Evolutionary conservation across 345 rosid genomes (phyloP).

Genomic region (Acer campestre): DNA sequence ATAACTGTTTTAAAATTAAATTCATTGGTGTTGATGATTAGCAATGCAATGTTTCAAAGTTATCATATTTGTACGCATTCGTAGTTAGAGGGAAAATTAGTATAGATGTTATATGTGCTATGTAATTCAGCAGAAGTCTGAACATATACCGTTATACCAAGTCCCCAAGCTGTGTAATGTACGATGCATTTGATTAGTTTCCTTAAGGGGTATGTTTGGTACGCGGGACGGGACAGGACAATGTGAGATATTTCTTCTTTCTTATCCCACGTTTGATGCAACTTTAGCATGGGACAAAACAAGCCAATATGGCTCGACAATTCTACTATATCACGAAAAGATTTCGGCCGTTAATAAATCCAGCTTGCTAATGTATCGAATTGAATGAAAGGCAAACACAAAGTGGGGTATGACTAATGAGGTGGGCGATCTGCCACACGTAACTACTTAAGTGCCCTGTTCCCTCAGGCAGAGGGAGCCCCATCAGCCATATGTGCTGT

Average conservation of each 20-base stretch:
- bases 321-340: background rate
- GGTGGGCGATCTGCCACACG: background rate
- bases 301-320: background rate
- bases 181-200: background rate
- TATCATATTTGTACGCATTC: background rate
- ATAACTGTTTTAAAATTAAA: background rate
- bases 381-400: background rate
- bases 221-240: too few relatives aligned
- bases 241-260: too few relatives aligned
- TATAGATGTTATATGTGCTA: too few relatives aligned
- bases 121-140: background rate
- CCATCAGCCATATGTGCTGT: background rate
- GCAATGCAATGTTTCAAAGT: background rate
- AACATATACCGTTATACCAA: background rate
- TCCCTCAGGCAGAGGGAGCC: slow-evolving; percentile 21
- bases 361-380: background rate
- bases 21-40: background rate
- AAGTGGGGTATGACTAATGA: background rate
- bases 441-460: background rate
- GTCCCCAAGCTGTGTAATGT: background rate
- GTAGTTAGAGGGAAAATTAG: background rate
- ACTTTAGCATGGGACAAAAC: too few relatives aligned
- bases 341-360: background rate
- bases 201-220: background rate
- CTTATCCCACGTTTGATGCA: too few relatives aligned